A percentile compares a stretch with the other conserved stretches of the same genome.
These are phyloP conservation scores for Mariannaea sp. DNA, from an alignment of 2,329 filamentous ascomycete genomes.

Conservation along the genomic window DNA sequence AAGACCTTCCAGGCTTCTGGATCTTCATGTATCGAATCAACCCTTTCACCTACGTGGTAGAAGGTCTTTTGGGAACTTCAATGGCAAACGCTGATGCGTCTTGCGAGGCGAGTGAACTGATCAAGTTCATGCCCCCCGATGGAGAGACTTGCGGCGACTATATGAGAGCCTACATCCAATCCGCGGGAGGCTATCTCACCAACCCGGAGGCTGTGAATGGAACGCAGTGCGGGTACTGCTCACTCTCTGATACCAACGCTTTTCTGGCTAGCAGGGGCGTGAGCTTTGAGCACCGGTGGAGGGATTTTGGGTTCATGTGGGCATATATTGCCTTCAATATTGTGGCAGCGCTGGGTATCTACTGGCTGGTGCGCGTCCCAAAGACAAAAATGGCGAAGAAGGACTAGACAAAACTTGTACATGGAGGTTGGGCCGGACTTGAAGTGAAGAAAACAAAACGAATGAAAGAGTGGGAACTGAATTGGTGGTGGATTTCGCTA, in stretches of 20 bases:
- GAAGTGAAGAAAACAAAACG: neutral
- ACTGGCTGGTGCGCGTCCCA: conserved; percentile 49
- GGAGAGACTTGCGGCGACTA: conserved; percentile 12
- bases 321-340: conserved; percentile 58
- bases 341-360: conserved; percentile 51
- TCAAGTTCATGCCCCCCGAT: conserved; percentile 14
- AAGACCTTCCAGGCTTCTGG: conserved; percentile 19
- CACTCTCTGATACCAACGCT: conserved; percentile 44
- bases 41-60: conserved; percentile 20
- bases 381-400: conserved; percentile 26
- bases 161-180: conserved; percentile 10
- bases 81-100: conserved; percentile 12
- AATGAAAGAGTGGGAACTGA: too few species aligned
- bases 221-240: conserved; percentile 51
- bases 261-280: conserved; percentile 48
- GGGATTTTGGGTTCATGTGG: conserved; percentile 60
- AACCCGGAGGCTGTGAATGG: conserved; percentile 7
- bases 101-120: conserved; percentile 15
- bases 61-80: conserved; percentile 15
- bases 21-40: conserved; percentile 22
- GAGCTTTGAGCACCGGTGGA: conserved; percentile 55
- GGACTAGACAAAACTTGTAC: neutral
- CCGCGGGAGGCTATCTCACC: conserved; percentile 6
- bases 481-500: too few species aligned
- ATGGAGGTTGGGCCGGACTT: neutral